phyloP scores from a whole-genome alignment of 176 grass and related monocot genomes.

The Oryza glaberrima region DNA sequence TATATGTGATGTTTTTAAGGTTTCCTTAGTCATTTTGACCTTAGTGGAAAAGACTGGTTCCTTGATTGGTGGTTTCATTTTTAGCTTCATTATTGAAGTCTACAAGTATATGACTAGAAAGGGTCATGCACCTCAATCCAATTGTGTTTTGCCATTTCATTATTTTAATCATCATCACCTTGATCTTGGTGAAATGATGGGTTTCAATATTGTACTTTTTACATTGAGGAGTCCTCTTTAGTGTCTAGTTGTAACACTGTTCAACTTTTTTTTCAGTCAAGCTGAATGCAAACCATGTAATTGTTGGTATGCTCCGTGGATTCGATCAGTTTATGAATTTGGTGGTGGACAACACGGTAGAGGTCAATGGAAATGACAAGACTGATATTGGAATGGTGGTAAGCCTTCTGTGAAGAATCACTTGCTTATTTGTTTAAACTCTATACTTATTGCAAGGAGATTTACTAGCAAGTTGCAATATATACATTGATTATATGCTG shows the following conservation, averaged over 20 bases:
- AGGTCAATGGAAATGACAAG: constrained; percentile 80
- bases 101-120: background rate
- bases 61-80: background rate
- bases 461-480: too few species aligned
- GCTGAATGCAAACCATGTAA: constrained; percentile 78
- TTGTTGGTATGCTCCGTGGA: constrained; percentile 75
- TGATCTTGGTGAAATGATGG: background rate
- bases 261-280: constrained; percentile 58
- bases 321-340: constrained; percentile 97
- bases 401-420: constrained; percentile 2
- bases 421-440: background rate
- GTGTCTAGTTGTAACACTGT: background rate
- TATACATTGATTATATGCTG: background rate
- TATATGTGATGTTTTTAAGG: too few species aligned
- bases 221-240: background rate
- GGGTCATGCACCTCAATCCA: background rate
- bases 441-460: background rate
- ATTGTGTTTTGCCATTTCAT: background rate
- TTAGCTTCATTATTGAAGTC: background rate
- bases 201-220: background rate
- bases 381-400: constrained; percentile 93
- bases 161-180: background rate
- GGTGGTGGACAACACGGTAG: constrained; percentile 84
- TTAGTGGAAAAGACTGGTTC: too few species aligned
- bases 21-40: background rate